Base-by-base conservation (phyloP, 2,329 filamentous ascomycete species). In the Phyllosticta citrichinensis region DNA sequence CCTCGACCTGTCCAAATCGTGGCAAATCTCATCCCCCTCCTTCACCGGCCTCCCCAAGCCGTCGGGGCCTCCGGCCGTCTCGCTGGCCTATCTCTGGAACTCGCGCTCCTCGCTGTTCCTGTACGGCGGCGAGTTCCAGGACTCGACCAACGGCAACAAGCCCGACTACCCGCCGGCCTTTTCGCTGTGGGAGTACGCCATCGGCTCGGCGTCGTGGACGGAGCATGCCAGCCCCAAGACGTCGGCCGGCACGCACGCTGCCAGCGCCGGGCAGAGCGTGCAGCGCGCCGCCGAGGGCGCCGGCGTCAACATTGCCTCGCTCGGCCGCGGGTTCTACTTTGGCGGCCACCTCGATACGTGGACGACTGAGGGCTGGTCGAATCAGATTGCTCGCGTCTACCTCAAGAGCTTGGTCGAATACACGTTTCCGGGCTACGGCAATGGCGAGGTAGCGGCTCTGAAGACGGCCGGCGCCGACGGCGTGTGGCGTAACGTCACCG, bases 271-370 rank as follows among this genome's bases (percentile, higher is more conserved):
- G 20, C 73, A 80, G 20, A 73, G 81, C 0, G 79, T 92, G 2
- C 85, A 91, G 68, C 79, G 88, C 54, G 81, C 87, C 2, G 87
- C 87, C 1, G 88, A 92, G 70, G 88, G 88, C 6, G 87, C 88
- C 11, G 87, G 87, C 0, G 73, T 89, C 14, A 87, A 84, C 27
- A 83, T 91, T 0, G 83, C 87, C 0, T 83, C 85, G 59, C 74
- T 91, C 0, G 87, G 87, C 0, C 74, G 87, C 55, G 89, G 86
- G 33, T 92, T 85, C 79, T 92, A 90, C 70, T 92, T 92, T 72
- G 88, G 87, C 25, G 88, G 88, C 0, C 88, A 91, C 71, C 75
- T 89, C 5, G 88, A 92, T 69, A 78, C 76, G 25, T 81, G 82
- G 63, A 85, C 81, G 0, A 84, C 82, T 1, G 71, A 78, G 64